These are phyloP conservation scores for Citrus mangshanensis DNA, from an alignment of 345 rosid species.

Conservation along the genomic window DNA sequence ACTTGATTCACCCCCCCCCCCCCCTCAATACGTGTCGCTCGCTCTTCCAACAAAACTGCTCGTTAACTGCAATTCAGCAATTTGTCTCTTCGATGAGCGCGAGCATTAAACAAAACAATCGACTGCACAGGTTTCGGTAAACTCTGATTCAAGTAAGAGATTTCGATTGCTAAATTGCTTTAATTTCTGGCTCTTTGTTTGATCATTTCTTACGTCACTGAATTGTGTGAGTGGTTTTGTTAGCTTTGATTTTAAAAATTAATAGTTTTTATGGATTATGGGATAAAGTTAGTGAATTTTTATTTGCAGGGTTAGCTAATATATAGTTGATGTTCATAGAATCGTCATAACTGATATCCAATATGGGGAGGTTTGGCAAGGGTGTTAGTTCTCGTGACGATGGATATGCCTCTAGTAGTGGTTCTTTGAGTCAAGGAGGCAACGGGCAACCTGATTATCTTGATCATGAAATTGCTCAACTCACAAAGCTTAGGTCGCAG, in stretches of 20 bases:
- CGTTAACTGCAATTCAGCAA: background rate
- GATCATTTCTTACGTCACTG: background rate
- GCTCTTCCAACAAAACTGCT: background rate
- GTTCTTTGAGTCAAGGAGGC: constrained; percentile 2
- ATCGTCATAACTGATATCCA: background rate
- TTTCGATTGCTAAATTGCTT: background rate
- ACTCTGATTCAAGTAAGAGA: background rate
- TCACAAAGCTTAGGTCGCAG: constrained; percentile 45
- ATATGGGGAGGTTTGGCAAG: constrained; percentile 30
- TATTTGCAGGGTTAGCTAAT: constrained; percentile 4
- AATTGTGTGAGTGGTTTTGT: background rate
- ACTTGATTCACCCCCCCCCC: background rate
- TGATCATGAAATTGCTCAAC: constrained; percentile 49
- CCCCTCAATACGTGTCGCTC: background rate
- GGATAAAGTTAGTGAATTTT: background rate
- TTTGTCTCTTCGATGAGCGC: background rate
- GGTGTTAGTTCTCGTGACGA: constrained; percentile 18
- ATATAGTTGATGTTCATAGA: background rate
- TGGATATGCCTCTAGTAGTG: constrained; percentile 9
- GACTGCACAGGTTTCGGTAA: background rate
- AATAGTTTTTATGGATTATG: background rate
- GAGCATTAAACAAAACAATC: background rate
- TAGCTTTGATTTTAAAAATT: background rate
- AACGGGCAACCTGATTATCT: constrained; percentile 22
- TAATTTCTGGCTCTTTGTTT: background rate